A percentile compares a stretch with the other conserved stretches of the same genome.
phyloP scores from a whole-genome alignment of 1,284 basidiomycete genomes.

The Wolfiporia cocos region DNA sequence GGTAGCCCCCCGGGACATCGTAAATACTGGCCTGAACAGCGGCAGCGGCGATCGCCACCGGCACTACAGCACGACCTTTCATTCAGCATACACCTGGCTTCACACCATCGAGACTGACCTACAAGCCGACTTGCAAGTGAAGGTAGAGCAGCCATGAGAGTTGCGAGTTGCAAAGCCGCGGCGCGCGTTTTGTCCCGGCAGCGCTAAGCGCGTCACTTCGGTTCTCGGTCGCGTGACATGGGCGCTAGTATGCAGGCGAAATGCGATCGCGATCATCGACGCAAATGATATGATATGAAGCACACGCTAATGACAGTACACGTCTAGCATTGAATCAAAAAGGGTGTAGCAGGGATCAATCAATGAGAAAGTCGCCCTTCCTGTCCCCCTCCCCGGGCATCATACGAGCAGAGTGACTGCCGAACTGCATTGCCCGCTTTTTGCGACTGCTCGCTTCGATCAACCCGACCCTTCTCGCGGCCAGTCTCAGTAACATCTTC shows the following conservation, averaged over 20 bases:
- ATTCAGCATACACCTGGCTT: background rate
- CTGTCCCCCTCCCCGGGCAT: conserved; percentile 46
- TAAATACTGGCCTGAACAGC: conserved; percentile 78
- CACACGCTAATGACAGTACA: no score
- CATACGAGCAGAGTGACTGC: conserved; percentile 90
- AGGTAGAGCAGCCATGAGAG: conserved; percentile 26
- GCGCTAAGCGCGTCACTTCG: conserved; percentile 14
- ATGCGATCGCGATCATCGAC: no score
- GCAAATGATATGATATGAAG: no score
- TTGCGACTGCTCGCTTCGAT: conserved; percentile 63
- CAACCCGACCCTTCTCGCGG: conserved; percentile 64
- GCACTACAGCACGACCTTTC: conserved; percentile 45
- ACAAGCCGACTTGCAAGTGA: conserved; percentile 32
- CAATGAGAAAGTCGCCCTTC: conserved; percentile 43
- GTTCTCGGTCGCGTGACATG: conserved; percentile 1
- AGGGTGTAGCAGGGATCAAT: no score
- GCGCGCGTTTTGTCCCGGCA: conserved; percentile 7
- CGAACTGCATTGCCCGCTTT: conserved; percentile 98
- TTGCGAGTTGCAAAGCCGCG: background rate
- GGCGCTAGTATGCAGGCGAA: no score
- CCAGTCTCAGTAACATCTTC: conserved; percentile 78
- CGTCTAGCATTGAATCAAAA: no score
- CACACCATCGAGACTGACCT: conserved; percentile 11
- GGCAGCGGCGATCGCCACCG: conserved; percentile 64
- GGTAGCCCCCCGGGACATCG: conserved; percentile 90